Percentiles rank a stretch among this genome's conserved stretches.
phyloP scores from a whole-genome alignment of 495 filamentous ascomycete genomes.

The Aspergillus conjunctus region DNA sequence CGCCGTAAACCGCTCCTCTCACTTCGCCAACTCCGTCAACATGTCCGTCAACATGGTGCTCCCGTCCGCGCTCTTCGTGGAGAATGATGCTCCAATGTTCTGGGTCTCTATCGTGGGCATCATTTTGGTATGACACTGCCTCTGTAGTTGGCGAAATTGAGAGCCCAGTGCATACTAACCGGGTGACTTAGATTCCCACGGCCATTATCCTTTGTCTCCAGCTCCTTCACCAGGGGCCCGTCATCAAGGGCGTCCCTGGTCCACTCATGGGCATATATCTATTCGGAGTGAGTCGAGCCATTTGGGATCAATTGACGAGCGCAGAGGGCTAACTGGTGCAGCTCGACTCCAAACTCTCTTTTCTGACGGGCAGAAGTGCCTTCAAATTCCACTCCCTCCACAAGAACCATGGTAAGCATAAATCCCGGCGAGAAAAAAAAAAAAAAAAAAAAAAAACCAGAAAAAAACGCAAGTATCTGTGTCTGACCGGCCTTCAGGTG shows the following conservation, averaged over 20 bases:
- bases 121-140: constrained; percentile 19
- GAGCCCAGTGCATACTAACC: background rate
- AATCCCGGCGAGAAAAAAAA: no score
- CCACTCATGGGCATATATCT: constrained; percentile 19
- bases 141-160: no score
- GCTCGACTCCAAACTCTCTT: constrained; percentile 27
- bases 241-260: constrained; percentile 25
- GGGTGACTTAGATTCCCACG: constrained; percentile 21
- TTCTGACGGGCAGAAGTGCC: constrained; percentile 27
- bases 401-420: constrained; percentile 21
- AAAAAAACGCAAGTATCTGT: background rate
- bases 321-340: background rate
- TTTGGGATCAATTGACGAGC: background rate
- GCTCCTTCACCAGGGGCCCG: constrained; percentile 21
- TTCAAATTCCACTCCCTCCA: constrained; percentile 28
- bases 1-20: background rate
- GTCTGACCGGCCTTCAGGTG: constrained; percentile 12
- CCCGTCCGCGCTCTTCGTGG: constrained; percentile 19
- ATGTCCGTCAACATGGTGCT: constrained; percentile 23
- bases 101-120: constrained; percentile 20
- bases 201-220: constrained; percentile 23
- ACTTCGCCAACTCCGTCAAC: background rate
- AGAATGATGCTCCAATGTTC: constrained; percentile 12
- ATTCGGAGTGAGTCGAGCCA: constrained; percentile 24
- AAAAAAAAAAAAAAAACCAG: no score